A percentile compares a stretch with the other conserved stretches of the same genome.
Evolutionary conservation across 176 grass and related monocot genomes (phyloP).

Genomic region (Oryza coarctata): DNA sequence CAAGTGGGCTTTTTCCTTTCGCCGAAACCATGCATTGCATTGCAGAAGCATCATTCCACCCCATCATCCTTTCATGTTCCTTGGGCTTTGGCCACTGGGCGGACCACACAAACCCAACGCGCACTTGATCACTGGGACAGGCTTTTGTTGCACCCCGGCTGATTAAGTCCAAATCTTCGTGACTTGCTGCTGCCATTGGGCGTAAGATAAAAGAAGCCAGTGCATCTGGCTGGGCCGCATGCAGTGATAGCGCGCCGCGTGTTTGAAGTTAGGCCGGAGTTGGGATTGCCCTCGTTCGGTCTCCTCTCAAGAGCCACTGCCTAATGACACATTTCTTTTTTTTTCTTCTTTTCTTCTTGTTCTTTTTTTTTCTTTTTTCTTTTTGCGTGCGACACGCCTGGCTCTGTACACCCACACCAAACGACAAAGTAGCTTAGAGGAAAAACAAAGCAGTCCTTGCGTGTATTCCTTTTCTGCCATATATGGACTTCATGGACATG

Average conservation of each 20-base stretch:
- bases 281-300: background rate
- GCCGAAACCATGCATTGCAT: too few species aligned
- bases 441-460: background rate
- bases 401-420: background rate
- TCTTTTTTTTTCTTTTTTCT: background rate
- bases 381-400: background rate
- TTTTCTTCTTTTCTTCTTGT: background rate
- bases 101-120: too few species aligned
- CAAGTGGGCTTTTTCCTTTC: too few species aligned
- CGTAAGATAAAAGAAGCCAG: too few species aligned
- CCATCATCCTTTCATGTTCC: too few species aligned
- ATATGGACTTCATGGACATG: background rate
- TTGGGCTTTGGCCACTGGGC: too few species aligned
- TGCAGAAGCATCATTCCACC: too few species aligned
- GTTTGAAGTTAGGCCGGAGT: background rate
- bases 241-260: background rate
- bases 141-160: too few species aligned
- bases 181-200: background rate
- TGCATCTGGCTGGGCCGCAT: background rate
- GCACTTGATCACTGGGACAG: too few species aligned
- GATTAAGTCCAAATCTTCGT: too few species aligned
- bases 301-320: background rate
- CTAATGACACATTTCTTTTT: background rate
- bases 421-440: background rate
- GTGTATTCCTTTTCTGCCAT: background rate